Evolutionary conservation across 2,329 filamentous ascomycete species (phyloP).

Genomic region (Hymenotorrendiella dingleyae): DNA sequence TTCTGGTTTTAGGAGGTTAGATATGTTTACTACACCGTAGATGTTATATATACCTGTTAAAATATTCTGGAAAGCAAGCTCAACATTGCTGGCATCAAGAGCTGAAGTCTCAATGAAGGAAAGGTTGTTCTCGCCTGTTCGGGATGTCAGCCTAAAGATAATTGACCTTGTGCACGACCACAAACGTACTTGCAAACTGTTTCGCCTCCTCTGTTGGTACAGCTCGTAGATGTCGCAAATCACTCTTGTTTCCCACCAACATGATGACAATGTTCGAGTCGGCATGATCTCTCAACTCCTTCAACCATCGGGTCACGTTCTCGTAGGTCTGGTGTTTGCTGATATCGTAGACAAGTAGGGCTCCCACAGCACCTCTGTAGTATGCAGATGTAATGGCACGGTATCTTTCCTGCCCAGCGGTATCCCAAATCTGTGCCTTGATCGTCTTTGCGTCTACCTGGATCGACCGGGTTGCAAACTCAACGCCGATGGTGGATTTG

Average conservation of each 20-base stretch:
- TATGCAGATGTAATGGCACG: constrained; percentile 98
- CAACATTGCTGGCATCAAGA: constrained; percentile 97
- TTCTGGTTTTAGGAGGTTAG: constrained; percentile 49
- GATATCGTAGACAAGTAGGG: constrained; percentile 97
- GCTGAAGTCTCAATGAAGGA: constrained; percentile 99
- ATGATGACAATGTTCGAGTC: constrained; percentile 99
- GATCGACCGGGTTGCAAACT: constrained; percentile 97
- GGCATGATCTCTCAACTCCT: constrained; percentile 95
- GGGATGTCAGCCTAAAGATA: constrained; percentile 25
- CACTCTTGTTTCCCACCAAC: constrained; percentile 99
- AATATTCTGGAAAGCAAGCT: constrained; percentile 99
- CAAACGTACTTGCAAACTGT: constrained; percentile 83
- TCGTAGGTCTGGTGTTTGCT: constrained; percentile 99
- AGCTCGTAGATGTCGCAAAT: constrained; percentile 96
- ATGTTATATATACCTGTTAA: constrained; percentile 65
- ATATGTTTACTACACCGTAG: background rate
- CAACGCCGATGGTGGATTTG: constrained; percentile 99
- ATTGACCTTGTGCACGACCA: background rate
- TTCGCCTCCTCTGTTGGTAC: constrained; percentile 98
- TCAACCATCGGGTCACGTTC: constrained; percentile 98
- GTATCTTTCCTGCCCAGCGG: constrained; percentile 96
- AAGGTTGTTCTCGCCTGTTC: constrained; percentile 85
- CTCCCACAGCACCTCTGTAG: constrained; percentile 95
- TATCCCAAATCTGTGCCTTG: constrained; percentile 99
- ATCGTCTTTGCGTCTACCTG: constrained; percentile 99